Percentiles rank a stretch among this genome's conserved stretches.
Conservation (phyloP, 140 eudicot genomes). For the Cichorium intybus region DNA sequence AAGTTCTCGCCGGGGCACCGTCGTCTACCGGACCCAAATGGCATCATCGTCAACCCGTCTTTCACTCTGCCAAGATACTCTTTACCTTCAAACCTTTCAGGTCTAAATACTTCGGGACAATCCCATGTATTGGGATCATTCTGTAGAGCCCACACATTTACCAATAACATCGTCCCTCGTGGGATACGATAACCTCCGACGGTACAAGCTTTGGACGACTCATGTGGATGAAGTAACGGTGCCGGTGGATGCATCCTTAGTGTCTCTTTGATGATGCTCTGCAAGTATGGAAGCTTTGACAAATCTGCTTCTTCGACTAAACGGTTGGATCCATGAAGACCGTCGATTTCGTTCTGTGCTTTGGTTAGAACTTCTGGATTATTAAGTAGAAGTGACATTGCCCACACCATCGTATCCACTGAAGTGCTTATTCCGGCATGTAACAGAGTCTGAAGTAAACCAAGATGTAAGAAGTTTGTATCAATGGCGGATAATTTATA, state of each 20-base stretch:
- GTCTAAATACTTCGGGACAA: conserved; percentile 20
- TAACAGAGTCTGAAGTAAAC: conserved; percentile 25
- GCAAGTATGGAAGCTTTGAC: conserved; percentile 23
- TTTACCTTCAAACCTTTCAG: conserved; percentile 35
- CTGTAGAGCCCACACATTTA: conserved; percentile 35
- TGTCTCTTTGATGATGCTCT: conserved; percentile 32
- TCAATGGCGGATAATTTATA: background rate
- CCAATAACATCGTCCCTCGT: conserved; percentile 32
- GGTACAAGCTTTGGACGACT: conserved; percentile 25
- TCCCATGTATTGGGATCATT: conserved; percentile 34
- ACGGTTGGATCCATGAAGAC: conserved; percentile 11
- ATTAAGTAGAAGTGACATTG: conserved; percentile 41
- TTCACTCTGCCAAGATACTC: background rate
- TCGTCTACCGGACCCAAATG: conserved; percentile 41
- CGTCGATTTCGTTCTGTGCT: conserved; percentile 28
- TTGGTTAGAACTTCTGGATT: conserved; percentile 32
- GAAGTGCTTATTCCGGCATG: conserved; percentile 29
- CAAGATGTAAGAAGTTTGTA: background rate
- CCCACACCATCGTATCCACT: conserved; percentile 46
- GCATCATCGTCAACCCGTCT: conserved; percentile 26
- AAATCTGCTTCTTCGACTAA: conserved; percentile 25
- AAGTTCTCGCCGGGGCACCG: conserved; percentile 45
- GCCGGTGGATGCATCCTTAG: conserved; percentile 25
- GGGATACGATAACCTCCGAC: conserved; percentile 31
- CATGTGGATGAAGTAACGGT: conserved; percentile 32